A percentile compares a stretch with the other conserved stretches of the same genome.
These are phyloP conservation scores for Colletotrichum cordylinicola DNA, from an alignment of 2,329 filamentous ascomycete genomes.

Conservation along the genomic window DNA sequence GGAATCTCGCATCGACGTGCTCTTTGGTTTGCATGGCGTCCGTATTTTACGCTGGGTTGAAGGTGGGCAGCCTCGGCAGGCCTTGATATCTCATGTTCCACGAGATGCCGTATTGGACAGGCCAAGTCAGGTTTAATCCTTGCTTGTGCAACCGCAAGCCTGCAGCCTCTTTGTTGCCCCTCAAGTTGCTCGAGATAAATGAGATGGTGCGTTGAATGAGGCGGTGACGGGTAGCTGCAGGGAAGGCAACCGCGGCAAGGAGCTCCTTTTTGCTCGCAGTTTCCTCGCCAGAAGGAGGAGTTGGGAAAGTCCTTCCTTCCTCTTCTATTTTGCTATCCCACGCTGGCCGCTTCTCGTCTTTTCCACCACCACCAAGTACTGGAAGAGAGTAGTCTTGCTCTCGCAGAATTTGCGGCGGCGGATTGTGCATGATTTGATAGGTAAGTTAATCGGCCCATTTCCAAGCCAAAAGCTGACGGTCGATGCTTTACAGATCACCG, in stretches of 20 bases:
- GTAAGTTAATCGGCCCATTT: not conserved
- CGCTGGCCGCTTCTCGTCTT: not conserved
- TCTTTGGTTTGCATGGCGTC: not conserved
- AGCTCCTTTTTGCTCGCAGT: not conserved
- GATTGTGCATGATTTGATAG: not conserved
- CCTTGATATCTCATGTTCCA: not conserved
- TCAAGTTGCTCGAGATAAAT: not conserved
- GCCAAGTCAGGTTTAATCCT: not conserved
- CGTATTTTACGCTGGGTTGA: not conserved
- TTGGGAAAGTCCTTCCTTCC: not conserved
- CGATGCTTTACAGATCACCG: not conserved
- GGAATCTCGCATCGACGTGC: not conserved
- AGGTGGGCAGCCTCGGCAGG: not conserved
- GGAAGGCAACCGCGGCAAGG: not conserved
- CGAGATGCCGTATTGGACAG: not conserved
- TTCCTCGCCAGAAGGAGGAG: not conserved
- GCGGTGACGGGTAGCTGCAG: not conserved
- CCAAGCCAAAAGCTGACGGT: fast-evolving
- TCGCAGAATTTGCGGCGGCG: not conserved
- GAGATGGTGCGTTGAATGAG: not conserved
- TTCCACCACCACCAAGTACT: not conserved
- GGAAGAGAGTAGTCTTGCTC: not conserved
- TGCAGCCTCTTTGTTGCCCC: not conserved
- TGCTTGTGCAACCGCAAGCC: not conserved
- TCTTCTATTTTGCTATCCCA: not conserved